Conservation (phyloP, 2,329 filamentous ascomycete genomes). For the Verticillium nubilum region DNA sequence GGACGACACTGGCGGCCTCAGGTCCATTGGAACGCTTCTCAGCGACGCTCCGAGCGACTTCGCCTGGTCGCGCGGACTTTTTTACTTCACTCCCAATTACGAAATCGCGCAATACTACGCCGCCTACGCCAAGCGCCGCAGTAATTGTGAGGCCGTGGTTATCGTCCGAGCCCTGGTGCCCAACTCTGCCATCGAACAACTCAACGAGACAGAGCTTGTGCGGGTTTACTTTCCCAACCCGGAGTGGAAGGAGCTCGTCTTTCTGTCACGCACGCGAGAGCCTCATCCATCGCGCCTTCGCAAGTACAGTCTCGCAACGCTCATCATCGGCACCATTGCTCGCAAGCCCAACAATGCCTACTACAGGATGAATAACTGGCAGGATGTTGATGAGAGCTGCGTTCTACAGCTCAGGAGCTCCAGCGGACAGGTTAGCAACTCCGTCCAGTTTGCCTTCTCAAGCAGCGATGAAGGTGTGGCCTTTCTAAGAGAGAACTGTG, state of each 20-base stretch:
- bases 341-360: slow-evolving; percentile 3
- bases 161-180: slow-evolving; percentile 10
- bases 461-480: neutral
- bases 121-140: slow-evolving; percentile 11
- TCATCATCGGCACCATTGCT: slow-evolving; percentile 10
- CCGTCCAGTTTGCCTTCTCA: slow-evolving; percentile 8
- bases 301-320: slow-evolving; percentile 6
- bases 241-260: slow-evolving; percentile 12
- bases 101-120: slow-evolving; percentile 11
- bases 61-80: slow-evolving; percentile 1
- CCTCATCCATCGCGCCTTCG: neutral
- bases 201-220: slow-evolving; percentile 2
- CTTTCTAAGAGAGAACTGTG: neutral
- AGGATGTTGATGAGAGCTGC: slow-evolving; percentile 4
- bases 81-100: slow-evolving; percentile 10
- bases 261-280: neutral
- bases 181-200: slow-evolving; percentile 2
- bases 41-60: slow-evolving; percentile 6
- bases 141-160: slow-evolving; percentile 5
- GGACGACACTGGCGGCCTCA: slow-evolving; percentile 2
- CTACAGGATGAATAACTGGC: neutral
- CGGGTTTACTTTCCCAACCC: slow-evolving; percentile 8
- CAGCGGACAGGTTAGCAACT: neutral
- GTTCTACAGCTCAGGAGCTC: slow-evolving; percentile 1
- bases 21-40: neutral